Evolutionary conservation across 129 eudicot species (phyloP).

Genomic region (Kitagawia praeruptora): DNA sequence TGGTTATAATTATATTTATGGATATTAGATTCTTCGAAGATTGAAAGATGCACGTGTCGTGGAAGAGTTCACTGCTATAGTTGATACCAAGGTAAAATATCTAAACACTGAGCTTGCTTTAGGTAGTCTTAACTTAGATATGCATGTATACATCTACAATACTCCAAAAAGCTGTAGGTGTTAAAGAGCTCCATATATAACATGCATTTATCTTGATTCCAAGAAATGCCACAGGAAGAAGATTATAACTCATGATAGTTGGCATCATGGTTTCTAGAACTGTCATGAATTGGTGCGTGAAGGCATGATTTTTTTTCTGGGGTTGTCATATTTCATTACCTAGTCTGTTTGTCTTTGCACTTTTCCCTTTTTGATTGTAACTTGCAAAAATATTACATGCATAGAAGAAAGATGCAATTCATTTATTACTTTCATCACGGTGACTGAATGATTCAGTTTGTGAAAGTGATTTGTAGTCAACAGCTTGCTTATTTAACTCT

Average conservation of each 20-base stretch:
- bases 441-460: too few relatives aligned
- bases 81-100: slow-evolving; percentile 47
- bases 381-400: background rate
- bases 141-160: background rate
- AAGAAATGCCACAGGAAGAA: background rate
- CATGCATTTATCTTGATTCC: background rate
- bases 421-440: too few relatives aligned
- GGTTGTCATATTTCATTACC: background rate
- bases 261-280: background rate
- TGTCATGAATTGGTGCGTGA: background rate
- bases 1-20: slow-evolving; percentile 9
- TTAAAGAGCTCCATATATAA: background rate
- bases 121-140: background rate
- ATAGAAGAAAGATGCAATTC: background rate
- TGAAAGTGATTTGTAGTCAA: background rate
- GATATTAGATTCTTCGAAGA: slow-evolving; percentile 50
- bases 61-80: slow-evolving; percentile 51
- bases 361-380: background rate
- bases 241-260: background rate
- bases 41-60: slow-evolving; percentile 62
- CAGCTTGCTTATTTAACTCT: background rate
- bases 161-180: background rate
- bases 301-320: background rate
- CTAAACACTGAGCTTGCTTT: background rate
- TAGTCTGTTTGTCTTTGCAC: background rate